Evolutionary conservation across 2,329 filamentous ascomycete genomes (phyloP).

Genomic region (Fusarium nisikadoi): DNA sequence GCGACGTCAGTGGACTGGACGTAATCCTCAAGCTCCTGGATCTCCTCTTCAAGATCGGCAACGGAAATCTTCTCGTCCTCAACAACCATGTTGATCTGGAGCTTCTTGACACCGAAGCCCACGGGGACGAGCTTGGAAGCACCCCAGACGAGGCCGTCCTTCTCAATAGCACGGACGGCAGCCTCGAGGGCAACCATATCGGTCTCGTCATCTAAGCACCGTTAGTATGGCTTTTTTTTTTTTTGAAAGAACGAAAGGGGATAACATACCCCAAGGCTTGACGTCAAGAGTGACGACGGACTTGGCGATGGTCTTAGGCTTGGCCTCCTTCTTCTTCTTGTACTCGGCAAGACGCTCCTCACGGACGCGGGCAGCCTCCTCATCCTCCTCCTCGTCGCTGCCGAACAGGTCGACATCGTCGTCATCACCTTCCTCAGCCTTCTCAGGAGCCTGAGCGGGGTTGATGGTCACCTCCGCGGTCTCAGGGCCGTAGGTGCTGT

Average conservation of each 20-base stretch:
- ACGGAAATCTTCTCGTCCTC: conserved; percentile 96
- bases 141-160: conserved; percentile 97
- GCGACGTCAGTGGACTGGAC: conserved; percentile 93
- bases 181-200: conserved; percentile 85
- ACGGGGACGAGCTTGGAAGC: conserved; percentile 87
- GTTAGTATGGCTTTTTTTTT: conserved; percentile 44
- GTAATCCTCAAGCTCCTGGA: conserved; percentile 86
- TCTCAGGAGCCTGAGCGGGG: conserved; percentile 76
- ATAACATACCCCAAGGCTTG: conserved; percentile 94
- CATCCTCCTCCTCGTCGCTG: conserved; percentile 92
- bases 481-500: conserved; percentile 92
- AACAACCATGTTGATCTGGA: conserved; percentile 97
- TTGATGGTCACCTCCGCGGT: conserved; percentile 80
- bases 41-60: conserved; percentile 87
- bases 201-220: conserved; percentile 82
- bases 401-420: conserved; percentile 95
- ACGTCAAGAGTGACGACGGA: conserved; percentile 95
- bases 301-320: conserved; percentile 93
- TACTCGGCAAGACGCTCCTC: conserved; percentile 94
- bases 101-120: conserved; percentile 98
- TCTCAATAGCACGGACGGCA: conserved; percentile 83
- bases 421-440: conserved; percentile 52
- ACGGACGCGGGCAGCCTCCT: conserved; percentile 83
- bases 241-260: too few relatives aligned
- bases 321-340: conserved; percentile 95